phyloP scores from a whole-genome alignment of 1,139 yeast genomes.

The Candida neerlandica region DNA sequence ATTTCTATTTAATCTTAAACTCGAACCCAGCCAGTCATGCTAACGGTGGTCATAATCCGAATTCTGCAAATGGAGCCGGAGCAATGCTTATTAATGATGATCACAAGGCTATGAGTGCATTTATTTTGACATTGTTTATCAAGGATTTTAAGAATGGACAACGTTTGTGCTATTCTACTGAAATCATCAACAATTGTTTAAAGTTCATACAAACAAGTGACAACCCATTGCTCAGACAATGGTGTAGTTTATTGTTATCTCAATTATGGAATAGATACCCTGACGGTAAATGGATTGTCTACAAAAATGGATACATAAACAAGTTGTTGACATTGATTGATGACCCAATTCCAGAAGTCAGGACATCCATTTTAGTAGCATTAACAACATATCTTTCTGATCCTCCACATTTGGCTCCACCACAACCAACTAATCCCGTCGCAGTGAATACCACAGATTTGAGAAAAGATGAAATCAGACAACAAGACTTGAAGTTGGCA shows the following conservation, averaged over 20 bases:
- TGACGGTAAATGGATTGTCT: constrained; percentile 74
- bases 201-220: constrained; percentile 71
- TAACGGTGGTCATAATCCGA: constrained; percentile 27
- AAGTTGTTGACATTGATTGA: constrained; percentile 59
- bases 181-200: constrained; percentile 68
- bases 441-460: constrained; percentile 21
- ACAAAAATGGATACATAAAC: constrained; percentile 65
- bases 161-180: constrained; percentile 73
- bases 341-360: constrained; percentile 94
- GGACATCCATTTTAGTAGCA: constrained; percentile 81
- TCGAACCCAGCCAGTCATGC: constrained; percentile 30
- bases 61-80: constrained; percentile 16
- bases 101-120: constrained; percentile 95
- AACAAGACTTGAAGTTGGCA: constrained; percentile 56
- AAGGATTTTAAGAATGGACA: constrained; percentile 82
- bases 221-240: constrained; percentile 83
- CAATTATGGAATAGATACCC: constrained; percentile 75
- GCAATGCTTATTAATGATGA: constrained; percentile 60
- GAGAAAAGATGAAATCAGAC: constrained; percentile 50
- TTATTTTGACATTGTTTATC: constrained; percentile 81
- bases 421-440: constrained; percentile 24
- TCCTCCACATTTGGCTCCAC: constrained; percentile 12
- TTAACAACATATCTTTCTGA: constrained; percentile 56
- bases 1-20: constrained; percentile 75
- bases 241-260: constrained; percentile 82